Evolutionary conservation across 495 filamentous ascomycete species (phyloP).

Genomic region (Tetracladium marchalianum): DNA sequence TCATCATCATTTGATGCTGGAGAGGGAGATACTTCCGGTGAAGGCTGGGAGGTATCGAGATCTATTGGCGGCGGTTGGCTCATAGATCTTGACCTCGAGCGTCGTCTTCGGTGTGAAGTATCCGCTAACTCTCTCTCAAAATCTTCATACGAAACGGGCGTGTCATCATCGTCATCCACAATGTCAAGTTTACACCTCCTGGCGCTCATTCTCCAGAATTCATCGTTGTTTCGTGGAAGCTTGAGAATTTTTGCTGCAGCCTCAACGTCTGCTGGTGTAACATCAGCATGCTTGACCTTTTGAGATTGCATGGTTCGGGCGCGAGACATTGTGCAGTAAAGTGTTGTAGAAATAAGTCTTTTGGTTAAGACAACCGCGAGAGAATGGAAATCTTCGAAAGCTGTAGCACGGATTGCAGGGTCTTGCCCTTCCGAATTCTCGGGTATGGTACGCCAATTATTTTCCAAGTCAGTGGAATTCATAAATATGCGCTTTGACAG

Average conservation of each 20-base stretch:
- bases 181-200: slow-evolving; percentile 51
- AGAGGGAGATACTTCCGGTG: no score
- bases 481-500: slow-evolving; percentile 66
- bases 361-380: slow-evolving; percentile 55
- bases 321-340: slow-evolving; percentile 57
- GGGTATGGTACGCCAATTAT: slow-evolving; percentile 54
- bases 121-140: slow-evolving; percentile 3
- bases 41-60: no score
- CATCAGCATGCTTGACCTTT: slow-evolving; percentile 23
- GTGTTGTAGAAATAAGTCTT: slow-evolving; percentile 52
- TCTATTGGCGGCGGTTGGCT: not conserved
- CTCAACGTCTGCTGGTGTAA: slow-evolving; percentile 52
- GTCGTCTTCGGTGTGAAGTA: not conserved
- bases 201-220: slow-evolving; percentile 52
- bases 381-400: slow-evolving; percentile 65
- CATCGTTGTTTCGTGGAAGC: slow-evolving; percentile 29
- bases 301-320: slow-evolving; percentile 33
- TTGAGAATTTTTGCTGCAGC: slow-evolving; percentile 52
- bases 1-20: no score
- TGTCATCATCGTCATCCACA: slow-evolving; percentile 24
- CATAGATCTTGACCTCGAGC: not conserved
- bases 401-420: slow-evolving; percentile 57
- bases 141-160: slow-evolving; percentile 10
- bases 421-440: slow-evolving; percentile 30
- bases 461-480: slow-evolving; percentile 49